phyloP scores from a whole-genome alignment of 352 stramenopile genomes.

The Phytophthora melonis region DNA sequence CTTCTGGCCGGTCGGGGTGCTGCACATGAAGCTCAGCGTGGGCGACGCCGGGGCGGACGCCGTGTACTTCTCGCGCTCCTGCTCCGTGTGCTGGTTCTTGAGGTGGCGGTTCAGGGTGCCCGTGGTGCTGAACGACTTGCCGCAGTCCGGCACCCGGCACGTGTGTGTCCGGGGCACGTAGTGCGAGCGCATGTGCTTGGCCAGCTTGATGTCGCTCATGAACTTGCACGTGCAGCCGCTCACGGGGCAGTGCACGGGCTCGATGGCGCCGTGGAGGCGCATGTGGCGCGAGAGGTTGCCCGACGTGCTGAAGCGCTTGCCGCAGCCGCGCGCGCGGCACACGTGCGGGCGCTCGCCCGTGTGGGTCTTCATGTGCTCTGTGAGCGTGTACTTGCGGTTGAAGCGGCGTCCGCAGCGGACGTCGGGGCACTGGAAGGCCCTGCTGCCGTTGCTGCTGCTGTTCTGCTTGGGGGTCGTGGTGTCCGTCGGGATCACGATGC shows the following conservation, averaged over 20 bases:
- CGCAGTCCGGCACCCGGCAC: conserved; percentile 44
- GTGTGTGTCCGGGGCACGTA: conserved; percentile 46
- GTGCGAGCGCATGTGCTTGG: conserved; percentile 57
- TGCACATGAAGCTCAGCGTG: conserved; percentile 27
- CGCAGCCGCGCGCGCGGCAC: conserved; percentile 46
- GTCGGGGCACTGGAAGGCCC: conserved; percentile 54
- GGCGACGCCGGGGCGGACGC: conserved; percentile 10
- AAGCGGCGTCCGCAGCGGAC: conserved; percentile 57
- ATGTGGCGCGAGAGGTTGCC: conserved; percentile 62
- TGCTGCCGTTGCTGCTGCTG: conserved; percentile 27
- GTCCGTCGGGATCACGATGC: conserved; percentile 21
- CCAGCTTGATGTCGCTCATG: conserved; percentile 52
- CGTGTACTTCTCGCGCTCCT: conserved; percentile 35
- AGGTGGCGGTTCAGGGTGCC: conserved; percentile 63
- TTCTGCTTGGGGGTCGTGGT: conserved; percentile 17
- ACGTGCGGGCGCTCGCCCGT: conserved; percentile 61
- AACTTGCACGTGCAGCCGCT: conserved; percentile 39
- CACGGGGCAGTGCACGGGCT: conserved; percentile 45
- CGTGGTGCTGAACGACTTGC: conserved; percentile 62
- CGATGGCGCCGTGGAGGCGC: conserved; percentile 51
- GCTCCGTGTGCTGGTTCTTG: conserved; percentile 53
- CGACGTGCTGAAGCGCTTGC: conserved; percentile 62
- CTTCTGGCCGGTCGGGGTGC: conserved; percentile 34
- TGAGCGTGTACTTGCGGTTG: conserved; percentile 78
- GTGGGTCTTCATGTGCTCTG: conserved; percentile 82